Base-by-base conservation (phyloP, 805 yeast species). In the Scheffersomyces stipitis region DNA sequence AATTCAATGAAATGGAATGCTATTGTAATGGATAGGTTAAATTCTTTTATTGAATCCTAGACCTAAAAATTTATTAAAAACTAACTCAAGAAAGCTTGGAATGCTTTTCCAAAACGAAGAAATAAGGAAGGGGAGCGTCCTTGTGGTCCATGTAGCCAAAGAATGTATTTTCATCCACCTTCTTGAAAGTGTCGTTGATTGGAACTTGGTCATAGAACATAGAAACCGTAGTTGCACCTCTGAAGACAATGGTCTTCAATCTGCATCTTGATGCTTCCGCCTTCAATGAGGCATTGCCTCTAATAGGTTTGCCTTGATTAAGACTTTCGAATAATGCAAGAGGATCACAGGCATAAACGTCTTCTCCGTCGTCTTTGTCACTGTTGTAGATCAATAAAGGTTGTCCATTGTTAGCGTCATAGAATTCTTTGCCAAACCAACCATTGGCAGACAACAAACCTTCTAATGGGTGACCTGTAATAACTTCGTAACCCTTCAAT, bases 151-250 rank as follows among this genome's bases (percentile, higher is more conserved):
- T 35, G 9, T 29, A 20, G 15, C 38, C 33, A 16, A 13, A 35
- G 23, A 35, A 14, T 7, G 38, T 35, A 18, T 18, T 24, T 5
- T 35, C 34, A 35, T 35, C 34, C n/a, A 35, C 38, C 24, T 22
- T 35, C 26, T 22, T 35, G 29, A 35, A 30, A 5, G 38, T 35
- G 29, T 35, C 34, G 23, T 35, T 35, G n/a, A 30, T 20, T 30
- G 38, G 34, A 20, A 29, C 28, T 22, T 35, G 29, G 26, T 35
- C 38, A 20, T 35, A 30, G 29, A 35, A 35, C 38, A 35, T 35
- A 5, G 38, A 35, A 4, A 29, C 38, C 10, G 38, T 35, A 14
- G 26, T 26, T 20, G 7, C 24, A 10, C 24, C 24, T 17, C 38
- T 14, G 27, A 29, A 26, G 20, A 35, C 29, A 15, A 35, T 35